Conservation (phyloP, 2,329 filamentous ascomycete species). For the Fusarium fujikuroi region DNA sequence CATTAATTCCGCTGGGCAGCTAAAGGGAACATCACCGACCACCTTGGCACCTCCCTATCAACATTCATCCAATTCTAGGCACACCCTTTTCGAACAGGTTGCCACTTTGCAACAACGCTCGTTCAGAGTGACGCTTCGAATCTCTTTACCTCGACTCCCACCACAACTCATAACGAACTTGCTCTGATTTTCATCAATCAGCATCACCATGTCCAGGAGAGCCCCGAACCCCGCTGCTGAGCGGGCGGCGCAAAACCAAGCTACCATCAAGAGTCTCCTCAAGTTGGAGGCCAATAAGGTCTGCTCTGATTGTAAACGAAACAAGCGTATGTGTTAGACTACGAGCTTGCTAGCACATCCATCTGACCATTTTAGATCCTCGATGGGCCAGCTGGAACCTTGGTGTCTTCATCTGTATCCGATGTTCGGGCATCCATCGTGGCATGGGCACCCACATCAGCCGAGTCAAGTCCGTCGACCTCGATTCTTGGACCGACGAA, state of each 20-base stretch:
- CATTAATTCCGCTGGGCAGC: slow-evolving; percentile 39
- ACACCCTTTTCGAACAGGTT: slow-evolving; percentile 38
- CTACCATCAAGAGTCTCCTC: slow-evolving; percentile 92
- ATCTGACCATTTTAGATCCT: slow-evolving; percentile 70
- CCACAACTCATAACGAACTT: neutral
- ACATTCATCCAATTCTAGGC: slow-evolving; percentile 29
- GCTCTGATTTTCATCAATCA: neutral
- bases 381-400: slow-evolving; percentile 99
- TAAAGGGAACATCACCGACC: slow-evolving; percentile 35
- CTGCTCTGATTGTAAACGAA: slow-evolving; percentile 98
- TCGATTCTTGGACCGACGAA: slow-evolving; percentile 98
- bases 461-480: slow-evolving; percentile 95
- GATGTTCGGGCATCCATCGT: slow-evolving; percentile 97
- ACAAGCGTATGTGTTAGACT: slow-evolving; percentile 78
- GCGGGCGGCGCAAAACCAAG: slow-evolving; percentile 90
- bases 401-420: slow-evolving; percentile 96
- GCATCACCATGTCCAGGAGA: slow-evolving; percentile 77
- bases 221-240: slow-evolving; percentile 82
- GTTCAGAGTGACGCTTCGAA: slow-evolving; percentile 3
- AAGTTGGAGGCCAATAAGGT: slow-evolving; percentile 96
- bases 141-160: neutral
- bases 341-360: neutral
- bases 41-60: slow-evolving; percentile 46
- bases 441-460: slow-evolving; percentile 99
- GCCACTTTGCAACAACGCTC: slow-evolving; percentile 36